phyloP scores from a whole-genome alignment of 2,329 filamentous ascomycete species.

The Calycina marina region DNA sequence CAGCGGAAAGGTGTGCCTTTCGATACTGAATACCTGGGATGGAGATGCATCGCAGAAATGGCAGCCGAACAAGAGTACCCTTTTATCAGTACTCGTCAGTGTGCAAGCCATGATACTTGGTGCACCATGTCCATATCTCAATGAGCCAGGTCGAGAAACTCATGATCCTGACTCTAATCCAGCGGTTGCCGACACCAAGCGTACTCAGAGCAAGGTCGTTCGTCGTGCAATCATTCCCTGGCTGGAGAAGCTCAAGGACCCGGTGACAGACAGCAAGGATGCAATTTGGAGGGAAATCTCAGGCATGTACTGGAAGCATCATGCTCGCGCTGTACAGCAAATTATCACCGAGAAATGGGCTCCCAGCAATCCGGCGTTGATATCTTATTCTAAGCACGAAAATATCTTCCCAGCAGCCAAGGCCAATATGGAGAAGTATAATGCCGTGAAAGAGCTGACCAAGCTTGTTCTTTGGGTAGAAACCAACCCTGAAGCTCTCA shows the following conservation, averaged over 20 bases:
- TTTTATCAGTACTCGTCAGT: slow-evolving; percentile 13
- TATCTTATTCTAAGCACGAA: background rate
- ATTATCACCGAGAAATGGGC: slow-evolving; percentile 10
- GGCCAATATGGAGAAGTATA: too few relatives aligned
- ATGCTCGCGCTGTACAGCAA: slow-evolving; percentile 5
- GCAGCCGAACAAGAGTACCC: slow-evolving; percentile 14
- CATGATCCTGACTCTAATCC: slow-evolving; percentile 1
- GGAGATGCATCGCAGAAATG: slow-evolving; percentile 10
- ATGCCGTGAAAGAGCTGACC: too few relatives aligned
- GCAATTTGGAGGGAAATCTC: slow-evolving; percentile 12
- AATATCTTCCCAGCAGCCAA: too few relatives aligned
- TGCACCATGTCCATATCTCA: slow-evolving; percentile 11
- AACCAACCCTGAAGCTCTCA: too few relatives aligned
- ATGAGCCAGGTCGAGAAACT: slow-evolving; percentile 12
- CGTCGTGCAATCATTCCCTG: slow-evolving; percentile 13
- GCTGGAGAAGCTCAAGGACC: slow-evolving; percentile 2
- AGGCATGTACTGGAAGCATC: slow-evolving; percentile 8
- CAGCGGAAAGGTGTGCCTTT: slow-evolving; percentile 6
- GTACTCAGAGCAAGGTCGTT: slow-evolving; percentile 11
- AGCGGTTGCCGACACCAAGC: slow-evolving; percentile 6
- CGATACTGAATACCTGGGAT: slow-evolving; percentile 9
- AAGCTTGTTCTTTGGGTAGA: too few relatives aligned
- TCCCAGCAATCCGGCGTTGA: slow-evolving; percentile 3
- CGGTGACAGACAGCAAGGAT: slow-evolving; percentile 6
- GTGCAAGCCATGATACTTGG: slow-evolving; percentile 16